Evolutionary conservation across 129 eudicot genomes (phyloP), one percentile per base, ranked within the genome.

Genomic region (Escallonia herrerae): DNA sequence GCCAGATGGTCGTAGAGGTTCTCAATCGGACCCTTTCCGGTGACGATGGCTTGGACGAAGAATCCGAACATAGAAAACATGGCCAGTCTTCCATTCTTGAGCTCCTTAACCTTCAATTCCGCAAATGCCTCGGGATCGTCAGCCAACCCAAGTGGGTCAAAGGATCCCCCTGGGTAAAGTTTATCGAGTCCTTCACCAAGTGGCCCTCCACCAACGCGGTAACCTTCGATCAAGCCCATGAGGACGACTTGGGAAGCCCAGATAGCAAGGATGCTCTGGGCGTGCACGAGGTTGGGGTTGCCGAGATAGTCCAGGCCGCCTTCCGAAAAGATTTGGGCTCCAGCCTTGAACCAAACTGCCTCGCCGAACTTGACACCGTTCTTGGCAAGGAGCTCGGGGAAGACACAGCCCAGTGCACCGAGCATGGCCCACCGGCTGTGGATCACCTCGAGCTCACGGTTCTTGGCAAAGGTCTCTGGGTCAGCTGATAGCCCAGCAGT

Each of bases 261-360:
- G 43, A 85, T 85, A 3, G 91, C 91, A 2, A 85, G 59, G 65
- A 85, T 85, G 71, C 91, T 85, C 43, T 85, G 91, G 22, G 91
- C 87, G 42, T 85, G 91, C 76, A 85, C 40, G n/a, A 78, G 62
- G 79, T 81, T 84, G 0, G 90, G 86, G 86, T 84, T 81, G 48
- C 84, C 90, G n/a, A 84, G 71, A 60, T 84, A 84, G 75, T 83
- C 85, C 0, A 83, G 82, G 8, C 89, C 89, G 43, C 85, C 89
- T 67, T 84, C 90, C 1, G 81, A 75, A 82, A 84, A 84, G 61
- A 84, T 84, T 10, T 84, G 90, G 33, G 90, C 51, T 42, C 86
- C 86, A 22, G 90, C 86, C 83, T 84, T 84, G 83, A 84, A 84
- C 86, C 90, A 84, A 43, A 83, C 89, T 1, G 89, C 85, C 69